Conservation (phyloP, 2,329 filamentous ascomycete genomes). For the Trichoderma atroviride region DNA sequence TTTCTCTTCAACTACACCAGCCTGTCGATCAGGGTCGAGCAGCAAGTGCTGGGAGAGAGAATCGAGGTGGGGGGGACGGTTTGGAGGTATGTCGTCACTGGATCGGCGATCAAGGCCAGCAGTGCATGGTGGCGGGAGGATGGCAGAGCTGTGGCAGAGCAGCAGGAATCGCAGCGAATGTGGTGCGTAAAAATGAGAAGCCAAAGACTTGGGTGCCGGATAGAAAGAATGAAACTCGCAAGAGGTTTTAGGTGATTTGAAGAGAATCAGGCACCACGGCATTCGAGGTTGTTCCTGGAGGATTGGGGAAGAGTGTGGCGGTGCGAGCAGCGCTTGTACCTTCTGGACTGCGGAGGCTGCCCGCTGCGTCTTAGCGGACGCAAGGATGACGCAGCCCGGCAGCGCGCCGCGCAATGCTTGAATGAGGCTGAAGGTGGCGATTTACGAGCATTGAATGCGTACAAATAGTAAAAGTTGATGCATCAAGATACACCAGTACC, state of each 20-base stretch:
- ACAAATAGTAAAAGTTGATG: too few species aligned
- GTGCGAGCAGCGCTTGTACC: slow-evolving; percentile 8
- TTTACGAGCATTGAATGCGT: background rate
- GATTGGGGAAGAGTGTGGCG: slow-evolving; percentile 10
- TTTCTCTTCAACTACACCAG: background rate
- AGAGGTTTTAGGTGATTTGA: background rate
- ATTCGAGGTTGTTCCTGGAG: background rate
- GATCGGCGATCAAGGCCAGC: slow-evolving; percentile 11
- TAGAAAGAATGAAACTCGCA: background rate
- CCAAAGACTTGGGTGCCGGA: background rate
- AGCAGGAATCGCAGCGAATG: background rate
- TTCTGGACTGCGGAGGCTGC: slow-evolving; percentile 3
- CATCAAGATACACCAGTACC: too few species aligned
- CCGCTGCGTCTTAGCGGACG: background rate
- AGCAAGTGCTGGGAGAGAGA: background rate
- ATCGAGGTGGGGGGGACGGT: slow-evolving; percentile 1
- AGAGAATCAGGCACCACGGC: background rate
- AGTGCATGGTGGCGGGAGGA: slow-evolving; percentile 8
- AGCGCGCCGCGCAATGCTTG: background rate
- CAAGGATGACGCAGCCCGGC: background rate
- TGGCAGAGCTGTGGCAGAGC: background rate
- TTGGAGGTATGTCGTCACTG: slow-evolving; percentile 22
- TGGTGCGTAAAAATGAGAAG: background rate
- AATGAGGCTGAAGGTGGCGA: background rate
- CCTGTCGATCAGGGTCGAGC: background rate